These are phyloP conservation scores for Nakaseomyces kungkrabaensis DNA, from an alignment of 1,139 yeast genomes.

Conservation along the genomic window DNA sequence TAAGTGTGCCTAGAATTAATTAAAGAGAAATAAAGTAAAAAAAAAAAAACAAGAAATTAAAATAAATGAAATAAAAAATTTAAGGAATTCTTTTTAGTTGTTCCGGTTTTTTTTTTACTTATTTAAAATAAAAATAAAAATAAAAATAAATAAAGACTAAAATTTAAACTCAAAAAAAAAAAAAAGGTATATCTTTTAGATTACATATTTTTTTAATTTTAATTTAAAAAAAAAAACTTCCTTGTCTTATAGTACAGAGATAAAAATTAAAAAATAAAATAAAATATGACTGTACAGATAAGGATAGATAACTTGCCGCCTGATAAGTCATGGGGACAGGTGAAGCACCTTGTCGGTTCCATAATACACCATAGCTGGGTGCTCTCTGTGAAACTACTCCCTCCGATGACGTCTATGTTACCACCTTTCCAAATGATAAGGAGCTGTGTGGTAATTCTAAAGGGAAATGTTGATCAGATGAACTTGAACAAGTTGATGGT, in stretches of 20 bases:
- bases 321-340: constrained; percentile 28
- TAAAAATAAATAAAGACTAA: too few species aligned
- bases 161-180: too few species aligned
- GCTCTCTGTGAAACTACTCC: constrained; percentile 24
- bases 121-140: too few species aligned
- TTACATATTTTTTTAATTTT: not conserved
- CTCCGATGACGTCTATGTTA: constrained; percentile 24
- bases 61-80: too few species aligned
- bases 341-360: constrained; percentile 26
- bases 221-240: too few species aligned
- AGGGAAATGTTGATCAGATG: constrained; percentile 12
- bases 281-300: constrained; percentile 1
- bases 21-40: too few species aligned
- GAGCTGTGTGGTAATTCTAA: constrained; percentile 23
- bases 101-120: too few species aligned
- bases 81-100: too few species aligned
- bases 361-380: constrained; percentile 25
- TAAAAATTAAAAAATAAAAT: not conserved
- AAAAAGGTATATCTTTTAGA: too few species aligned
- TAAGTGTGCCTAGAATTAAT: too few species aligned
- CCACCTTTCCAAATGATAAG: constrained; percentile 26
- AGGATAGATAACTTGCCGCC: constrained; percentile 29
- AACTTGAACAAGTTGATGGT: constrained; percentile 19
- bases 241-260: too few species aligned
- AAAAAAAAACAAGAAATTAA: too few species aligned